phyloP scores from a whole-genome alignment of 495 filamentous ascomycete species.

The Poronia punctata region DNA sequence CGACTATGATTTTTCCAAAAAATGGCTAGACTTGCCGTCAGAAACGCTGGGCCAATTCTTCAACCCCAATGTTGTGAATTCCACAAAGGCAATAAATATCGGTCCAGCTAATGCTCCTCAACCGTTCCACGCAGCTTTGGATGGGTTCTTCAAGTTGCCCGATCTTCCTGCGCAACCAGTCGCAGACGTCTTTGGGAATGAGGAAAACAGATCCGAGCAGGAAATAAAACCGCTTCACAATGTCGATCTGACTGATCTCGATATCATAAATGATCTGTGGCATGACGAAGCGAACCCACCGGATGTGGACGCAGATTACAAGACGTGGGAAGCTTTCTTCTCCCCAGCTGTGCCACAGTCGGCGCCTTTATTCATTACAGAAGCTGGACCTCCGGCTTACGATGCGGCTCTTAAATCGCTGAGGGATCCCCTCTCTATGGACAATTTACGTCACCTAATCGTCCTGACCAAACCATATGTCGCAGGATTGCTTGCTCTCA shows the following conservation, averaged over 20 bases:
- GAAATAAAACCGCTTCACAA: conserved; percentile 20
- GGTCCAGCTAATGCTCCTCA: conserved; percentile 5
- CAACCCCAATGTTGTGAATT: conserved; percentile 2
- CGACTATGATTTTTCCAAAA: conserved; percentile 51
- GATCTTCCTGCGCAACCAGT: conserved; percentile 25
- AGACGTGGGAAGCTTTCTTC: conserved; percentile 69
- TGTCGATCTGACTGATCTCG: conserved; percentile 18
- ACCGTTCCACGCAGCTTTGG: conserved; percentile 9
- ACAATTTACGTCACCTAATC: conserved; percentile 21
- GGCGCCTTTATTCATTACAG: conserved; percentile 62
- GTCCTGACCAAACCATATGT: conserved; percentile 46
- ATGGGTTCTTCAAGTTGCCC: conserved; percentile 40
- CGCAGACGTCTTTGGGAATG: conserved; percentile 17
- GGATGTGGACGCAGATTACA: conserved; percentile 37
- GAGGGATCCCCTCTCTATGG: conserved; percentile 23
- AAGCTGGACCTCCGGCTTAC: conserved; percentile 65
- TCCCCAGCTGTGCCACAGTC: conserved; percentile 33
- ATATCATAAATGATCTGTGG: conserved; percentile 50
- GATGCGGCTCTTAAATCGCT: conserved; percentile 54
- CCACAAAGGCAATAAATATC: neutral
- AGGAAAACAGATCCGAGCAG: conserved; percentile 10
- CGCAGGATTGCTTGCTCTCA: conserved; percentile 60
- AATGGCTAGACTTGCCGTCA: conserved; percentile 24
- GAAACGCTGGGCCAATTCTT: conserved; percentile 17
- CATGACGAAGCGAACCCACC: conserved; percentile 24